These are phyloP conservation scores for Pseudocercospora vitis DNA, from an alignment of 2,329 filamentous ascomycete species.

Conservation along the genomic window DNA sequence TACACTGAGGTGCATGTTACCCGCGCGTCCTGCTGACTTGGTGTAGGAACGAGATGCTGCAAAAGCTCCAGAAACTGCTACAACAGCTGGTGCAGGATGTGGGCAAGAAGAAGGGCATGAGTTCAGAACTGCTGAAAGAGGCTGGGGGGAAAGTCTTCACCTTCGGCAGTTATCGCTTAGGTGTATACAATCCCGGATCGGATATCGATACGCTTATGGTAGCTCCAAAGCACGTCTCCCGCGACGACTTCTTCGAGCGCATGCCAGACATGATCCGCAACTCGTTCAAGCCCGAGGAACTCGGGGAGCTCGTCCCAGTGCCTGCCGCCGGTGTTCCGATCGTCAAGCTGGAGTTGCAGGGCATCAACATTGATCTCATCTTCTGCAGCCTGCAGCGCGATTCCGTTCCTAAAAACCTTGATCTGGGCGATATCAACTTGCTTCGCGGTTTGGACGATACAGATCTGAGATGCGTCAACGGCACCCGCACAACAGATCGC, in stretches of 20 bases:
- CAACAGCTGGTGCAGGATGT: slow-evolving; percentile 85
- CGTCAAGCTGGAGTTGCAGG: slow-evolving; percentile 90
- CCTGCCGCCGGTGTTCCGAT: slow-evolving; percentile 92
- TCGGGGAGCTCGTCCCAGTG: slow-evolving; percentile 81
- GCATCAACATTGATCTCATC: slow-evolving; percentile 93
- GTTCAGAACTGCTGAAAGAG: slow-evolving; percentile 74
- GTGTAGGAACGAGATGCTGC: slow-evolving; percentile 68
- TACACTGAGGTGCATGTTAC: slow-evolving; percentile 12
- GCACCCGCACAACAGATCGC: slow-evolving; percentile 90
- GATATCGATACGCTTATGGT: slow-evolving; percentile 97
- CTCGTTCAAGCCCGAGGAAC: slow-evolving; percentile 74
- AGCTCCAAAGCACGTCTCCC: slow-evolving; percentile 81
- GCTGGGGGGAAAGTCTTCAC: slow-evolving; percentile 92
- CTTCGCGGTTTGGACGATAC: slow-evolving; percentile 82
- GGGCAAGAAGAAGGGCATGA: slow-evolving; percentile 69
- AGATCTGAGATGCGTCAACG: slow-evolving; percentile 87
- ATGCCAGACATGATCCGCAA: slow-evolving; percentile 78
- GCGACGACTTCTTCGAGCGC: slow-evolving; percentile 86
- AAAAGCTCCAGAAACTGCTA: slow-evolving; percentile 74
- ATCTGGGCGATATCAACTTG: slow-evolving; percentile 78
- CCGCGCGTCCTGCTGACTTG: slow-evolving; percentile 21
- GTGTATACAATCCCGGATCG: slow-evolving; percentile 90
- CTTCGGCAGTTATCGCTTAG: slow-evolving; percentile 91
- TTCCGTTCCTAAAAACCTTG: slow-evolving; percentile 58
- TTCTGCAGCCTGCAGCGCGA: slow-evolving; percentile 48